phyloP scores from a whole-genome alignment of 176 grass and related monocot species.

The Phoenix dactylifera region DNA sequence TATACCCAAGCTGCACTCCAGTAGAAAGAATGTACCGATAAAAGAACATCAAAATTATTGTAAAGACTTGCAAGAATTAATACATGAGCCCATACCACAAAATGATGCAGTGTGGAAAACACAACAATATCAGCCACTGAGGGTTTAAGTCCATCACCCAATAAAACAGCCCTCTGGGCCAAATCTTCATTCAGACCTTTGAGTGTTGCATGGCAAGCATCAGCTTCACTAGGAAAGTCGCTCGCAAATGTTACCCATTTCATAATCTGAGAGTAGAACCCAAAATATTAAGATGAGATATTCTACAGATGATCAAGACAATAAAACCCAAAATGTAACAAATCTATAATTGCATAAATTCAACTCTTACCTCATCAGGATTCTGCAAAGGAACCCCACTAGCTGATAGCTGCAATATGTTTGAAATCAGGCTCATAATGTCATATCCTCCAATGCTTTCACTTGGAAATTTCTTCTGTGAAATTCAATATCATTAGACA shows the following conservation, averaged over 20 bases:
- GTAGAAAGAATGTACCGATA: too few relatives aligned
- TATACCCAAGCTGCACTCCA: too few relatives aligned
- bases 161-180: slow-evolving; percentile 59
- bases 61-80: neutral
- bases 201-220: slow-evolving; percentile 27
- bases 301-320: neutral
- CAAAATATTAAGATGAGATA: slow-evolving; percentile 4
- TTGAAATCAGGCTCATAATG: slow-evolving; percentile 39
- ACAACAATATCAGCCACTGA: slow-evolving; percentile 76
- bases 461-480: slow-evolving; percentile 38
- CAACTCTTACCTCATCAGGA: slow-evolving; percentile 49
- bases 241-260: slow-evolving; percentile 71
- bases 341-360: neutral
- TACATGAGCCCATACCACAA: slow-evolving; percentile 39
- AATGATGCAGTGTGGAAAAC: slow-evolving; percentile 48
- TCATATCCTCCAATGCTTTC: slow-evolving; percentile 44
- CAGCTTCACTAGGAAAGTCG: slow-evolving; percentile 44
- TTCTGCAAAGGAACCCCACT: slow-evolving; percentile 9
- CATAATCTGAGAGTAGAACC: slow-evolving; percentile 30
- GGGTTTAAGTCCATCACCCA: slow-evolving; percentile 45
- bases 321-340: too few relatives aligned
- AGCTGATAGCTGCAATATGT: slow-evolving; percentile 23
- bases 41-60: too few relatives aligned
- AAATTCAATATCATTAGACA: slow-evolving; percentile 24
- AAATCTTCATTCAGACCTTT: slow-evolving; percentile 59